A percentile compares a stretch with the other conserved stretches of the same genome.
Conservation (phyloP, 2,329 filamentous ascomycete genomes). For the Cordyceps farinosa region DNA sequence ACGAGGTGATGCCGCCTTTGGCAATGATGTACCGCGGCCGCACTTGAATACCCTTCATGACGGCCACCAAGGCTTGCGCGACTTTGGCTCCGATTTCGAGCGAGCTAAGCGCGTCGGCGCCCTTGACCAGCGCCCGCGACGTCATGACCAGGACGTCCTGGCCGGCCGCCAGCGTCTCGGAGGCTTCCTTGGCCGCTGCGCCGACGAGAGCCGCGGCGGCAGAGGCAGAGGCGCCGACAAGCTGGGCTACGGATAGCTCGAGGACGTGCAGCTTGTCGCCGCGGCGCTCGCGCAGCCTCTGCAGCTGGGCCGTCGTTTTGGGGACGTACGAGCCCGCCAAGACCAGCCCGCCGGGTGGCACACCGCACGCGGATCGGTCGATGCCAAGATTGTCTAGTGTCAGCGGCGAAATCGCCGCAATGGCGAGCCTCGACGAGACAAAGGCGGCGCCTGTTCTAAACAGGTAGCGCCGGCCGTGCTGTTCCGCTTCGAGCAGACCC, state of each 20-base stretch:
- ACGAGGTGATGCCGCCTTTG: conserved; percentile 58
- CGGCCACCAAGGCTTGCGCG: conserved; percentile 45
- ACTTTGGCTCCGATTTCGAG: conserved; percentile 49
- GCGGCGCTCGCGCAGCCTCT: conserved; percentile 20
- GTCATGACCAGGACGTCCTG: conserved; percentile 55
- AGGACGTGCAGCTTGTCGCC: conserved; percentile 20
- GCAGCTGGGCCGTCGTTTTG: conserved; percentile 47
- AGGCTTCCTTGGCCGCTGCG: conserved; percentile 16
- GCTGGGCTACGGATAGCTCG: conserved; percentile 21
- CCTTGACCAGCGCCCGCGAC: conserved; percentile 44
- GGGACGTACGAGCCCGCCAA: conserved; percentile 53
- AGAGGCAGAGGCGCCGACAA: conserved; percentile 17
- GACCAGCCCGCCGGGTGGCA: conserved; percentile 42
- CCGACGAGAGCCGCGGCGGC: conserved; percentile 15
- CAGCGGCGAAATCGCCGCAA: conserved; percentile 46
- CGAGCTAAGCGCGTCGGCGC: conserved; percentile 41
- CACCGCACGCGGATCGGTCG: conserved; percentile 18
- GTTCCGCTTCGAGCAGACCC: conserved; percentile 40
- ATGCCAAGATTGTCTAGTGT: conserved; percentile 41
- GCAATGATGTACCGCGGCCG: conserved; percentile 55
- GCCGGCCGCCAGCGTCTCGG: conserved; percentile 34
- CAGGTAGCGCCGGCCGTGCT: conserved; percentile 32
- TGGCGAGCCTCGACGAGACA: conserved; percentile 47
- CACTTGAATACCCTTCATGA: conserved; percentile 42
- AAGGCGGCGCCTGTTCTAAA: conserved; percentile 40